phyloP scores from a whole-genome alignment of 805 yeast genomes.

The Lipomyces lipofer region DNA sequence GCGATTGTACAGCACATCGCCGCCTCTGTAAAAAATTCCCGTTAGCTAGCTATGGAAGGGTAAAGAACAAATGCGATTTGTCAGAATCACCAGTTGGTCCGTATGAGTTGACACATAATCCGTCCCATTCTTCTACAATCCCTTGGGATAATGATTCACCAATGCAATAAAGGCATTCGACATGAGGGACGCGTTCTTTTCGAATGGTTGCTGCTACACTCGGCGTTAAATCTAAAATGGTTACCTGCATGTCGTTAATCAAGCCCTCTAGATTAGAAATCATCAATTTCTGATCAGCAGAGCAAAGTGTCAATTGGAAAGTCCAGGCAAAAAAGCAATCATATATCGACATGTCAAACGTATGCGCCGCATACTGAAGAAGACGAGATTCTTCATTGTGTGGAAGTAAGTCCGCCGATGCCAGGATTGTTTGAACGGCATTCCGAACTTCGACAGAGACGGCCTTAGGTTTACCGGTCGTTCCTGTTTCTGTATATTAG shows the following conservation, averaged over 20 bases:
- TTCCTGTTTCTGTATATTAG: too few relatives aligned
- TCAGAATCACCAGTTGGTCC: constrained; percentile 34
- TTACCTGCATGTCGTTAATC: constrained; percentile 12
- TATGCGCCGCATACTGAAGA: constrained; percentile 30
- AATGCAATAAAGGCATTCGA: constrained; percentile 32
- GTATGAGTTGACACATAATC: constrained; percentile 30
- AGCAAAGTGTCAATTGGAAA: constrained; percentile 29
- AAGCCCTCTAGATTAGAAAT: constrained; percentile 21
- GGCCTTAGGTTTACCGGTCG: constrained; percentile 33
- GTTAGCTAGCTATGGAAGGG: background rate
- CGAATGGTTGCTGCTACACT: constrained; percentile 29
- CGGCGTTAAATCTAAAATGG: constrained; percentile 34
- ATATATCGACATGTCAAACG: constrained; percentile 33
- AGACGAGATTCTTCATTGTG: constrained; percentile 4
- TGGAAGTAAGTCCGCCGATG: constrained; percentile 21
- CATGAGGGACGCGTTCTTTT: constrained; percentile 22
- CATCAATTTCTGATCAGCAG: constrained; percentile 23
- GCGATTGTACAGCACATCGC: constrained; percentile 31
- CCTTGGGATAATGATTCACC: constrained; percentile 31
- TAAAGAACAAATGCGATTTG: constrained; percentile 4
- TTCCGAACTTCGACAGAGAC: constrained; percentile 26
- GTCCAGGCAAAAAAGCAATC: constrained; percentile 33
- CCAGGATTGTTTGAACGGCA: constrained; percentile 27
- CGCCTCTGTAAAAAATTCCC: constrained; percentile 13
- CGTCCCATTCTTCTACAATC: constrained; percentile 31